Conservation (phyloP, 2,329 filamentous ascomycete species). For the Bipolaris cookei region DNA sequence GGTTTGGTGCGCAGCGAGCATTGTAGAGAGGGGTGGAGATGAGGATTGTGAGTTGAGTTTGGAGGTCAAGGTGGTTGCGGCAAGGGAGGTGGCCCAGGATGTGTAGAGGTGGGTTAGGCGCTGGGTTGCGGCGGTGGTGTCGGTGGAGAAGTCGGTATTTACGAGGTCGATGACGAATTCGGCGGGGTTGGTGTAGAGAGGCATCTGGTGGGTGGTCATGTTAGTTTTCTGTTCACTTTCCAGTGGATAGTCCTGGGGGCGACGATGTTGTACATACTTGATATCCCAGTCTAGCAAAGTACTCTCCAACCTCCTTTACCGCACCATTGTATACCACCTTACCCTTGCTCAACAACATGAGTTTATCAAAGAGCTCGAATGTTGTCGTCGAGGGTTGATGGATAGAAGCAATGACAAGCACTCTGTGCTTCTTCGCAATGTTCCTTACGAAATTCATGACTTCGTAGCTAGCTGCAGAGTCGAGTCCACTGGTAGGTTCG, state of each 20-base stretch:
- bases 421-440: slow-evolving; percentile 70
- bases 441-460: slow-evolving; percentile 75
- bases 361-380: slow-evolving; percentile 80
- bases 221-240: not conserved
- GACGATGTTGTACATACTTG: slow-evolving; percentile 10
- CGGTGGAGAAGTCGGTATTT: slow-evolving; percentile 73
- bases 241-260: not conserved
- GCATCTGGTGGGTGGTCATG: slow-evolving; percentile 55
- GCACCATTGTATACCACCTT: slow-evolving; percentile 76
- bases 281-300: slow-evolving; percentile 68
- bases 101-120: slow-evolving; percentile 61
- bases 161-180: slow-evolving; percentile 80
- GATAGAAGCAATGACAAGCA: slow-evolving; percentile 80
- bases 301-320: slow-evolving; percentile 62
- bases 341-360: slow-evolving; percentile 74
- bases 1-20: slow-evolving; percentile 10
- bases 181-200: slow-evolving; percentile 76
- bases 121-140: slow-evolving; percentile 56
- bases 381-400: slow-evolving; percentile 84
- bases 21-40: not conserved
- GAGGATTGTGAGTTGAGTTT: not conserved
- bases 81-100: slow-evolving; percentile 61
- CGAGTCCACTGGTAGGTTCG: slow-evolving; percentile 82
- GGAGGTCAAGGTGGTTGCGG: slow-evolving; percentile 36
- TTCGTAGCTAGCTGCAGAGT: slow-evolving; percentile 77